Conservation (phyloP, 139 green algal species). For the Deuterostichococcus epilithicus region DNA sequence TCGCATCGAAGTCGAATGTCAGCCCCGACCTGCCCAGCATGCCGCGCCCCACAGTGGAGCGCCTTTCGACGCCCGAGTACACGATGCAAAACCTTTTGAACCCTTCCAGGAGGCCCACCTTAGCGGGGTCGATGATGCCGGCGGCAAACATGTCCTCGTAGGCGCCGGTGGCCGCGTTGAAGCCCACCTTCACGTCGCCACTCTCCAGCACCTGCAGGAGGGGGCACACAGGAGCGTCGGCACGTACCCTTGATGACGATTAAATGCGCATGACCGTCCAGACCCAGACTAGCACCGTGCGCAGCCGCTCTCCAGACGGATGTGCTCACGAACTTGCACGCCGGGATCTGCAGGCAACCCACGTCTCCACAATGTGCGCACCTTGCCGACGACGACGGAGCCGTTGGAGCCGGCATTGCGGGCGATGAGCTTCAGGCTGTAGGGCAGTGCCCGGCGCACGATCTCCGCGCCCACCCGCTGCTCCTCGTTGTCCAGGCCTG, state of each 20-base stretch:
- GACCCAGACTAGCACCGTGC: too few species aligned
- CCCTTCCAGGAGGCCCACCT: constrained; percentile 63
- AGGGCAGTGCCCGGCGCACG: constrained; percentile 85
- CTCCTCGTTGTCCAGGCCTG: constrained; percentile 85
- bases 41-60: background rate
- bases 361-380: too few species aligned
- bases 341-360: too few species aligned
- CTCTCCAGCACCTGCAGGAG: constrained; percentile 44
- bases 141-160: constrained; percentile 93
- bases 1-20: too few species aligned
- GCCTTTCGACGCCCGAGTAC: too few species aligned
- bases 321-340: too few species aligned
- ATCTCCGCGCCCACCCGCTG: constrained; percentile 97
- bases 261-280: too few species aligned
- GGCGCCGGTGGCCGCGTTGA: constrained; percentile 86
- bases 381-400: constrained; percentile 88
- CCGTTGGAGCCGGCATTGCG: constrained; percentile 96
- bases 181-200: constrained; percentile 61
- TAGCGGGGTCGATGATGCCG: constrained; percentile 99
- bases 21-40: background rate
- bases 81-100: too few species aligned
- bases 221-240: too few species aligned
- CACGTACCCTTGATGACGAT: too few species aligned
- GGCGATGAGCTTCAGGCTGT: constrained; percentile 94
- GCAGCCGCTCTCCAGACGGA: too few species aligned